phyloP scores from a whole-genome alignment of 371 early-diverging fungal species.

The Mortierella sp. region DNA sequence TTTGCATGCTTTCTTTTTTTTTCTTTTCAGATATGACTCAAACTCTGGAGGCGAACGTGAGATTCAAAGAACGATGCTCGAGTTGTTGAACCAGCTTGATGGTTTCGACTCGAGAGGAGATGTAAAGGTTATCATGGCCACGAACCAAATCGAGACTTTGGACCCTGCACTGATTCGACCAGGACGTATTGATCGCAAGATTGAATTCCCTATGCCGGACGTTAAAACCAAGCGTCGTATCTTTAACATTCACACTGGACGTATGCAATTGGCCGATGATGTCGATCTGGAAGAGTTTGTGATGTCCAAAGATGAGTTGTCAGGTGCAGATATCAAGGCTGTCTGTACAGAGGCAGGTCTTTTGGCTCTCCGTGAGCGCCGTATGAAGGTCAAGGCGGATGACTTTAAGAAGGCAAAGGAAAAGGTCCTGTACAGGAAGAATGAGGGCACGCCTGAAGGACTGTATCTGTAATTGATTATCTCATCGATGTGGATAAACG shows the following conservation, averaged over 20 bases:
- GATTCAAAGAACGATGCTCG: conserved; percentile 99
- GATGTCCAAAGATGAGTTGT: conserved; percentile 98
- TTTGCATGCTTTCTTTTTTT: too few species aligned
- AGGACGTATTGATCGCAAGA: conserved; percentile 99
- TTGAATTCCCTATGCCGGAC: conserved; percentile 99
- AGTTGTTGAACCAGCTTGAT: conserved; percentile 99
- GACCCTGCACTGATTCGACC: conserved; percentile 99
- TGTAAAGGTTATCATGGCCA: conserved; percentile 99
- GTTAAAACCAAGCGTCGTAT: conserved; percentile 99
- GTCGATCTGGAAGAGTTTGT: conserved; percentile 99
- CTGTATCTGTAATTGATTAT: conserved; percentile 77
- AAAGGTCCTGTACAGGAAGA: conserved; percentile 99
- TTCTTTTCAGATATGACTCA: conserved; percentile 84
- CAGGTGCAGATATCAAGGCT: conserved; percentile 99
- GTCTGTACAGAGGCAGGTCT: conserved; percentile 99
- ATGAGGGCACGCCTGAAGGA: conserved; percentile 98
- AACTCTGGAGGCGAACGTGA: conserved; percentile 99
- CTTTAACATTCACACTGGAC: conserved; percentile 98
- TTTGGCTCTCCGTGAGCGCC: conserved; percentile 98
- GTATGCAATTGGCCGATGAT: conserved; percentile 98
- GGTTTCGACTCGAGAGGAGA: conserved; percentile 99
- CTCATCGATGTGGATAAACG: too few species aligned
- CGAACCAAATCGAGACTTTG: conserved; percentile 98
- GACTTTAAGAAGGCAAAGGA: conserved; percentile 99
- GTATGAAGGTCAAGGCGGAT: conserved; percentile 98